phyloP scores from a whole-genome alignment of 768 basidiomycete species.

The Tubosaeta sp. region DNA sequence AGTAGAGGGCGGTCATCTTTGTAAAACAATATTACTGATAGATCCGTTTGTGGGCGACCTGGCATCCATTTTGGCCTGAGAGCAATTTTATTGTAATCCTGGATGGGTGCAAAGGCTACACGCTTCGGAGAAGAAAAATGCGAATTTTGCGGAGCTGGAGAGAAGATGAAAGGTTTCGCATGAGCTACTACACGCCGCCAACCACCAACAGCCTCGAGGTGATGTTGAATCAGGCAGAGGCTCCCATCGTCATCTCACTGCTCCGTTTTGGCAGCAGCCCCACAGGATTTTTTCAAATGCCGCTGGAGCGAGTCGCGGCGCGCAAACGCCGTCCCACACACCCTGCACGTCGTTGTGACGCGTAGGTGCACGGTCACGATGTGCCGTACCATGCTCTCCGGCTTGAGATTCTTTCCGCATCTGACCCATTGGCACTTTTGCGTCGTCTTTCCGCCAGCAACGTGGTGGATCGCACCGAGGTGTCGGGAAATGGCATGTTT shows the following conservation, averaged over 20 bases:
- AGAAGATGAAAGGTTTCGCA: neutral
- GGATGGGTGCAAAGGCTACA: no score
- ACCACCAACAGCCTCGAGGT: neutral
- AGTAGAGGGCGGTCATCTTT: no score
- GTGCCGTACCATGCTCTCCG: conserved; percentile 24
- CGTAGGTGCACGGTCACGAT: conserved; percentile 21
- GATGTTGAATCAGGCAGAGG: neutral
- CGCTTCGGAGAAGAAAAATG: neutral
- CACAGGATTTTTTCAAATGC: conserved; percentile 20
- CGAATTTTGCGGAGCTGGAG: neutral
- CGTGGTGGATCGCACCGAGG: conserved; percentile 1
- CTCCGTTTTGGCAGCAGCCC: neutral
- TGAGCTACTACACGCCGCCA: neutral
- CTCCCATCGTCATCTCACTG: neutral
- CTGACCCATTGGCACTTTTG: conserved; percentile 15
- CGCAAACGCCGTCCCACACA: conserved; percentile 23
- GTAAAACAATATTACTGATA: no score
- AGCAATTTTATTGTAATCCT: neutral
- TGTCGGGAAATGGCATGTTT: conserved; percentile 15
- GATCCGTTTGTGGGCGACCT: no score
- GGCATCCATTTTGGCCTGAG: no score
- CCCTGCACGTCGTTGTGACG: conserved; percentile 6
- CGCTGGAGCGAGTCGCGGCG: conserved; percentile 25
- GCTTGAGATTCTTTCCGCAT: conserved; percentile 22
- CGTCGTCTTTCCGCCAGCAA: conserved; percentile 3